Base-by-base conservation (phyloP, 139 green algal species). In the Trebouxia sp. region DNA sequence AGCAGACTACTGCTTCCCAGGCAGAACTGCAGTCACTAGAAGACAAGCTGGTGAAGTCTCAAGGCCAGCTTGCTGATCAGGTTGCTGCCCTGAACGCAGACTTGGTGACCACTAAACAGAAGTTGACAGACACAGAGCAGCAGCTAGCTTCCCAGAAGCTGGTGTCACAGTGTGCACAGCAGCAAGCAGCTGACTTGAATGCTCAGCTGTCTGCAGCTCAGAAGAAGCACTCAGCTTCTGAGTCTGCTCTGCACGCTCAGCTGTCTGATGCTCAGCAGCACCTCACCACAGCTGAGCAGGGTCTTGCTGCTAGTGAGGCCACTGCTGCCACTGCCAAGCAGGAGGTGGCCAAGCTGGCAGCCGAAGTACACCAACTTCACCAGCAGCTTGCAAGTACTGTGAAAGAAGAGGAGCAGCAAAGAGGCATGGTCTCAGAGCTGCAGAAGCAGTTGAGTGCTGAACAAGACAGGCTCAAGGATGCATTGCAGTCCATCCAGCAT, bases 1-100 rank as follows among this genome's bases (percentile, higher is more conserved):
- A 12, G 5, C 62, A 72, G 15, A 22, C 35, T 72, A 35, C 62
- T 72, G 62, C 32, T 28, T 72, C 62, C n/a, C 24, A 22, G 32
- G 15, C 12, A 8, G 11, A 72, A 35, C 24, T 72, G 32, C 32
- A 14, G 5, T n/a, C 20, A 28, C 32, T 35, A 30, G 32, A 72
- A n/a, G 62, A 72, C 11, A 72, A 72, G 62, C 32, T 45, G 9
- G 62, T 72, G 32, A 43, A 72, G 32, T 72, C 62, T 41, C 62
- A 72, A 0, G 62, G 62, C 37, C 62, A 72, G 32, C 32, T 72
- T 35, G 62, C 62, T 28, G 35, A 43, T 30, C 62, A 72, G 12
- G 43, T 72, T 72, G 62, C 62, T 43, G 62, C 62, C 15, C 37
- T 72, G 62, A 72, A 72, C 20, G 12, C 62, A 26, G 32, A 72